These are phyloP conservation scores for Sclerospora graminicola DNA, from an alignment of 352 stramenopile genomes.

Conservation along the genomic window DNA sequence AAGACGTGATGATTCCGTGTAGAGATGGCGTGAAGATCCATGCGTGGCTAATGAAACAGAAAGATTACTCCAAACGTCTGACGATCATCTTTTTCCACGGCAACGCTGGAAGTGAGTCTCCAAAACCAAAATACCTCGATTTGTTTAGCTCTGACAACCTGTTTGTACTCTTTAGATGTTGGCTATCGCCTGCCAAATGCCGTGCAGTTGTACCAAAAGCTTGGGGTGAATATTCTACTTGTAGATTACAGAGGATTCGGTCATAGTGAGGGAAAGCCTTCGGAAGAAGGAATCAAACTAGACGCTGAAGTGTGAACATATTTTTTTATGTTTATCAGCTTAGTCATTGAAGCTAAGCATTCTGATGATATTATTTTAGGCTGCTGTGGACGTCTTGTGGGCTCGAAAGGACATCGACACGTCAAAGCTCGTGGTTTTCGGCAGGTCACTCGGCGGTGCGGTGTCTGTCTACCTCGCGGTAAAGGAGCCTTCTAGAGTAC, in stretches of 20 bases:
- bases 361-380: conserved; percentile 20
- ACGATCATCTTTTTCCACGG: conserved; percentile 95
- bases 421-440: conserved; percentile 87
- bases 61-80: conserved; percentile 30
- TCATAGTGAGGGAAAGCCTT: conserved; percentile 80
- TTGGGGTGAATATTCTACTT: conserved; percentile 85
- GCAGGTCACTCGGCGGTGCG: conserved; percentile 85
- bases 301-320: conserved; percentile 69
- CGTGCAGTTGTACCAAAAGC: conserved; percentile 80
- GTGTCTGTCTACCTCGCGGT: conserved; percentile 88
- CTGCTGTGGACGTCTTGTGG: conserved; percentile 70
- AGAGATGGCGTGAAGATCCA: conserved; percentile 83
- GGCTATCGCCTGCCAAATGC: conserved; percentile 90
- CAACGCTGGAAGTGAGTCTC: conserved; percentile 83
- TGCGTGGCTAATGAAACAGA: conserved; percentile 89
- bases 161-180: conserved; percentile 58
- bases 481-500: conserved; percentile 53
- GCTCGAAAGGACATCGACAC: conserved; percentile 73
- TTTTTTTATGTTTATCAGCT: not conserved
- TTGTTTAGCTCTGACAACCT: not conserved
- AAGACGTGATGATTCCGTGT: conserved; percentile 81
- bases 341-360: not conserved
- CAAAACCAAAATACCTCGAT: not conserved
- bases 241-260: conserved; percentile 94
- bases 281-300: conserved; percentile 84